Evolutionary conservation across 1,139 yeast genomes (phyloP).

Genomic region (Hemisphaericaspora xylofermentans): DNA sequence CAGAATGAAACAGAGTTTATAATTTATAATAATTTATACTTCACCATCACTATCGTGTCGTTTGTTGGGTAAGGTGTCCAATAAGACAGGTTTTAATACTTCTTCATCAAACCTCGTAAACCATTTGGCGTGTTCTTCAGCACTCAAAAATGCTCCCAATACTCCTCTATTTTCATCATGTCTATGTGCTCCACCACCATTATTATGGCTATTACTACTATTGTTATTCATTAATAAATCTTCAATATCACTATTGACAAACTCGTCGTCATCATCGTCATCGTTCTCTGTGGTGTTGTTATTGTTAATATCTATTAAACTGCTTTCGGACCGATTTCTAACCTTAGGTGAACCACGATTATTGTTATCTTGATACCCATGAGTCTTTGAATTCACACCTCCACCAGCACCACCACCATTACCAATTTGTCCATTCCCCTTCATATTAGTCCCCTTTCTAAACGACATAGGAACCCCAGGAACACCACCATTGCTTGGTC

Average conservation of each 20-base stretch:
- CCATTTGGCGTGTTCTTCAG: conserved; percentile 87
- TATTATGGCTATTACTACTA: conserved; percentile 7
- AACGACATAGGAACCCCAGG: background rate
- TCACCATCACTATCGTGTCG: conserved; percentile 5
- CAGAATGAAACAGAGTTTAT: background rate
- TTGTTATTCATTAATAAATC: conserved; percentile 25
- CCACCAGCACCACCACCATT: conserved; percentile 2
- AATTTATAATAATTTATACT: background rate
- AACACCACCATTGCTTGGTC: background rate
- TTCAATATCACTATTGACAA: conserved; percentile 39
- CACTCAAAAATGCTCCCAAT: conserved; percentile 46
- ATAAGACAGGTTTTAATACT: conserved; percentile 90
- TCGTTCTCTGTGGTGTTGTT: conserved; percentile 4
- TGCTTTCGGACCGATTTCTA: conserved; percentile 4
- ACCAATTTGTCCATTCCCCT: background rate
- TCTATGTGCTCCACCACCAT: background rate
- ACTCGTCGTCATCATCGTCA: conserved; percentile 36
- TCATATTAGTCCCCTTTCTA: background rate
- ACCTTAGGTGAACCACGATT: conserved; percentile 1
- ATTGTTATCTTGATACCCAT: conserved; percentile 14
- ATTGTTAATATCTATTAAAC: background rate
- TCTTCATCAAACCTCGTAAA: conserved; percentile 91
- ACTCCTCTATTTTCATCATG: conserved; percentile 25
- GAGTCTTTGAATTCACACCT: background rate
- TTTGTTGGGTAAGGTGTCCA: conserved; percentile 51